Conservation (phyloP, 257 asterid genomes). For the Hygrophila difformis region DNA sequence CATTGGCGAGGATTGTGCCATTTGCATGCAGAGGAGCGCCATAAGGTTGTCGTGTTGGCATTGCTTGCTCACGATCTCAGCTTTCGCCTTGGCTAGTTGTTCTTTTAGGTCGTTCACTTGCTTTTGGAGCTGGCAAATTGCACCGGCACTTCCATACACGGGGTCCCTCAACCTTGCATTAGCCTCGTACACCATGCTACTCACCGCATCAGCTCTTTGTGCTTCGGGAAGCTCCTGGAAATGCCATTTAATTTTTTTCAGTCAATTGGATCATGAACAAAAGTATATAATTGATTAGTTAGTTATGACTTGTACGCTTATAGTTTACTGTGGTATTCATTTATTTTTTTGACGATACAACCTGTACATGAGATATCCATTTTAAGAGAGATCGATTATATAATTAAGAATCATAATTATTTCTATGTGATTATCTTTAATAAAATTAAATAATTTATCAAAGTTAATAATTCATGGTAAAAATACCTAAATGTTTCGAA, state of each 20-base stretch:
- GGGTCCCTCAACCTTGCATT: constrained; percentile 49
- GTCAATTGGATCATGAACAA: too few relatives aligned
- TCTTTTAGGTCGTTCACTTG: constrained; percentile 44
- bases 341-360: too few relatives aligned
- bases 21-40: constrained; percentile 40
- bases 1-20: constrained; percentile 22
- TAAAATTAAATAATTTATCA: too few relatives aligned
- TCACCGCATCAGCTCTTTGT: constrained; percentile 49
- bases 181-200: constrained; percentile 55
- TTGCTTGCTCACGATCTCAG: constrained; percentile 38
- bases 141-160: constrained; percentile 48
- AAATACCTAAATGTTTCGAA: too few relatives aligned
- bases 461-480: too few relatives aligned
- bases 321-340: too few relatives aligned
- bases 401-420: too few relatives aligned
- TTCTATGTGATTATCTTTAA: too few relatives aligned
- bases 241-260: not conserved
- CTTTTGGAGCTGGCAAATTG: constrained; percentile 41
- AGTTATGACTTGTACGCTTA: not conserved
- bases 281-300: too few relatives aligned
- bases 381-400: too few relatives aligned
- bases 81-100: constrained; percentile 41
- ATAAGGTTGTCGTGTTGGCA: constrained; percentile 40
- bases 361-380: too few relatives aligned
- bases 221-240: constrained; percentile 45